A percentile compares a stretch with the other conserved stretches of the same genome.
phyloP scores from a whole-genome alignment of 495 filamentous ascomycete genomes.

The Hypoxylon lenormandii region DNA sequence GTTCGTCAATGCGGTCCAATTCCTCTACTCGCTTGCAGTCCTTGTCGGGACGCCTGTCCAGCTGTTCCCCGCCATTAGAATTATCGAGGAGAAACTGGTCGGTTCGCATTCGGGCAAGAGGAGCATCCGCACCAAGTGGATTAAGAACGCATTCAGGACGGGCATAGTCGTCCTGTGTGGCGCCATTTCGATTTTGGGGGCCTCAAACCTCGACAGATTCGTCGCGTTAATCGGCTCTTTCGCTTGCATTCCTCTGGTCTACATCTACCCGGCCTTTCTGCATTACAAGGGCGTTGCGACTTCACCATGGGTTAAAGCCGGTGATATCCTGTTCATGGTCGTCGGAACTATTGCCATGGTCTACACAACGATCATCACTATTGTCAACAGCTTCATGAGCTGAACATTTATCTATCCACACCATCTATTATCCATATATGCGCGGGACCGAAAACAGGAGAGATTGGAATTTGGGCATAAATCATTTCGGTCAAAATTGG shows the following conservation, averaged over 20 bases:
- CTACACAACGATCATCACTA: slow-evolving; percentile 70
- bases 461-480: neutral
- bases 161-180: slow-evolving; percentile 63
- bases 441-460: neutral
- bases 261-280: slow-evolving; percentile 84
- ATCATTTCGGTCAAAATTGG: slow-evolving; percentile 11
- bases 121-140: slow-evolving; percentile 69
- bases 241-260: slow-evolving; percentile 86
- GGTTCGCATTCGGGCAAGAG: slow-evolving; percentile 68
- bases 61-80: slow-evolving; percentile 72
- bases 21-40: slow-evolving; percentile 73
- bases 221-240: slow-evolving; percentile 72
- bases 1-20: slow-evolving; percentile 73
- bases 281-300: slow-evolving; percentile 71
- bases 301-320: slow-evolving; percentile 58
- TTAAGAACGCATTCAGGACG: slow-evolving; percentile 71
- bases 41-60: slow-evolving; percentile 72
- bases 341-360: slow-evolving; percentile 70
- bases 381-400: slow-evolving; percentile 58
- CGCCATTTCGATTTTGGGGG: slow-evolving; percentile 64
- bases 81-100: slow-evolving; percentile 68
- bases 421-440: neutral
- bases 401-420: slow-evolving; percentile 8
- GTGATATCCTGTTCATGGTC: slow-evolving; percentile 67
- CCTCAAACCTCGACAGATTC: slow-evolving; percentile 72